Evolutionary conservation across 306 rosid species (phyloP).

Genomic region (Neltuma alba): DNA sequence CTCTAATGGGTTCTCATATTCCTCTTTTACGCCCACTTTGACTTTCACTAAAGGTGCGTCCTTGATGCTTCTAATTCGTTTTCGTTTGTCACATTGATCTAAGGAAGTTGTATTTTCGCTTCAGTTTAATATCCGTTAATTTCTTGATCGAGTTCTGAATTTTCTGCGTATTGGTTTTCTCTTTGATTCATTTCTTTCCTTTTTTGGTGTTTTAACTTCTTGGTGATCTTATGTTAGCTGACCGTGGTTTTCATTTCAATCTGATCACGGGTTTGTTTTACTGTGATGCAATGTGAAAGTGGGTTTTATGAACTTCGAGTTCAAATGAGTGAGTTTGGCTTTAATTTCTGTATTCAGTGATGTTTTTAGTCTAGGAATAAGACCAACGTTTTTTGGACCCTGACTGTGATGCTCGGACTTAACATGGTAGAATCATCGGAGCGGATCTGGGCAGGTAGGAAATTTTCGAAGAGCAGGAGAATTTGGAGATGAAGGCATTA

Average conservation of each 20-base stretch:
- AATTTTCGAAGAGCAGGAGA: not conserved
- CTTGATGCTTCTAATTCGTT: not conserved
- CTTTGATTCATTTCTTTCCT: not conserved
- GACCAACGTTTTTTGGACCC: not conserved
- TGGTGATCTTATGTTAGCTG: not conserved
- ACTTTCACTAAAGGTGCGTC: conserved; percentile 48
- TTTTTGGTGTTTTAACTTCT: not conserved
- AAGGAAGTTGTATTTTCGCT: conserved; percentile 12
- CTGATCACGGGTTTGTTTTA: conserved; percentile 6
- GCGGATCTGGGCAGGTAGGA: not conserved
- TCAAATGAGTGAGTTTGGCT: not conserved
- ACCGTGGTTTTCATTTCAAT: not conserved
- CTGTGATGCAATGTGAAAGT: conserved; percentile 17
- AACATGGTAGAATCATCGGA: not conserved
- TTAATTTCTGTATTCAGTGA: not conserved
- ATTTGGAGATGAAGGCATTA: not conserved
- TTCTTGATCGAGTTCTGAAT: not conserved
- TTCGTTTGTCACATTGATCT: conserved; percentile 23
- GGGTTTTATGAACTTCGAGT: not conserved
- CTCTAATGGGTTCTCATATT: no score
- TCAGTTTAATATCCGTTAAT: not conserved
- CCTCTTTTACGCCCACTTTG: no score
- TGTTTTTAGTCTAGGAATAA: not conserved
- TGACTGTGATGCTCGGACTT: not conserved
- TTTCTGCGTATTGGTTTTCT: not conserved